phyloP scores from a whole-genome alignment of 2,329 filamentous ascomycete genomes.

The Alternaria sp. region DNA sequence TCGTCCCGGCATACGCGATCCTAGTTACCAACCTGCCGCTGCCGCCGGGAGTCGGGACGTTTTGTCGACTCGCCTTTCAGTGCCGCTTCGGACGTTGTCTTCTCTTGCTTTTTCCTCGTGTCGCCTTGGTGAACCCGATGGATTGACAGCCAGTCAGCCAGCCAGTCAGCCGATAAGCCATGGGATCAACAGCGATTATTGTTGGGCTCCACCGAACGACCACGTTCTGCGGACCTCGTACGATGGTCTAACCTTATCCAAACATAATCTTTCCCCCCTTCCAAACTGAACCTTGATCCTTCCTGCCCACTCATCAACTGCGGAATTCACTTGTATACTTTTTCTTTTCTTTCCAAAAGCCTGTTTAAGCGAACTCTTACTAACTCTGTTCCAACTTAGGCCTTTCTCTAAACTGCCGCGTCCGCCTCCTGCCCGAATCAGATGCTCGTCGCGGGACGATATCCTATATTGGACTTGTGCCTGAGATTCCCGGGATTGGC shows the following conservation, averaged over 20 bases:
- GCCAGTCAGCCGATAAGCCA: not conserved
- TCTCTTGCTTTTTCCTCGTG: not conserved
- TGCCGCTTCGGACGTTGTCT: not conserved
- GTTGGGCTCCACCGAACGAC: not conserved
- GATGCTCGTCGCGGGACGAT: constrained; percentile 75
- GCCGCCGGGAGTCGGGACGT: not conserved
- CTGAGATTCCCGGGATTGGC: constrained; percentile 73
- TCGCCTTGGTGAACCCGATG: not conserved
- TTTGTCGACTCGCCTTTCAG: not conserved
- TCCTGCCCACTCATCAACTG: not conserved
- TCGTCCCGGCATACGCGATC: constrained; percentile 1
- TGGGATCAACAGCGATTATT: too few relatives aligned
- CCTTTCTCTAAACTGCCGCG: constrained; percentile 37
- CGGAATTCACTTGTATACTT: not conserved
- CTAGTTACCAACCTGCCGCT: not conserved
- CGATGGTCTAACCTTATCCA: not conserved
- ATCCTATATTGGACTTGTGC: constrained; percentile 76
- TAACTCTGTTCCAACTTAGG: constrained; percentile 22
- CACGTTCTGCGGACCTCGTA: not conserved
- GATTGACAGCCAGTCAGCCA: not conserved
- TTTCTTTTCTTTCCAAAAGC: too few relatives aligned
- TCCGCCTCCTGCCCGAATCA: constrained; percentile 64
- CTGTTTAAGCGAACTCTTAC: too few relatives aligned
- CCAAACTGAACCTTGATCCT: not conserved
- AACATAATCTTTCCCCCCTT: not conserved